Conservation (phyloP, 1,139 yeast genomes). For the Geotrichum cucujoidarum region DNA sequence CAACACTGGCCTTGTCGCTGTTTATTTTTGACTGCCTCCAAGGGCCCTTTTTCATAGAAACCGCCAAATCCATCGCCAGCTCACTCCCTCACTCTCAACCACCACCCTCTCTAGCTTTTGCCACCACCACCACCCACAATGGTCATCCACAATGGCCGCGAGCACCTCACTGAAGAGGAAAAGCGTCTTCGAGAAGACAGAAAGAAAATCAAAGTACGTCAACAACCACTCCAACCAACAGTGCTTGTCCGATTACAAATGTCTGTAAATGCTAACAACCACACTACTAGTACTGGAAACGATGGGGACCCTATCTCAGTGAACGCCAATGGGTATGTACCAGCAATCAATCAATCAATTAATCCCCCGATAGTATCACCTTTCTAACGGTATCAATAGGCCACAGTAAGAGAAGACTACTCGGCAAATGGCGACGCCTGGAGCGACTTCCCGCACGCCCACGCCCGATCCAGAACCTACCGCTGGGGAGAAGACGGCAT, state of each 20-base stretch:
- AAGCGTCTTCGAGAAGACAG: constrained; percentile 58
- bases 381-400: too few relatives aligned
- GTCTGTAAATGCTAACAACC: too few relatives aligned
- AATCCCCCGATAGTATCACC: neutral
- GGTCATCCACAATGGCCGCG: constrained; percentile 33
- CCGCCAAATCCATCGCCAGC: too few relatives aligned
- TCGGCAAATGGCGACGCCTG: constrained; percentile 85
- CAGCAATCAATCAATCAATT: neutral
- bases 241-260: too few relatives aligned
- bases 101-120: too few relatives aligned
- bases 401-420: constrained; percentile 90
- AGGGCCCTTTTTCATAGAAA: too few relatives aligned
- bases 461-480: constrained; percentile 75
- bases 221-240: neutral
- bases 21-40: too few relatives aligned
- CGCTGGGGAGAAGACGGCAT: constrained; percentile 98
- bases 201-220: constrained; percentile 40
- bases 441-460: constrained; percentile 86
- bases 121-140: constrained; percentile 18
- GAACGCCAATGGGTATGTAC: constrained; percentile 75
- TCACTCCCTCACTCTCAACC: too few relatives aligned
- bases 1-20: too few relatives aligned
- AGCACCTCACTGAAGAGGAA: constrained; percentile 55
- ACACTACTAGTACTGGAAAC: constrained; percentile 69
- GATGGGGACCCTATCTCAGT: constrained; percentile 90